Base-by-base conservation (phyloP, 2,329 filamentous ascomycete species). In the Piedraia hortae region DNA sequence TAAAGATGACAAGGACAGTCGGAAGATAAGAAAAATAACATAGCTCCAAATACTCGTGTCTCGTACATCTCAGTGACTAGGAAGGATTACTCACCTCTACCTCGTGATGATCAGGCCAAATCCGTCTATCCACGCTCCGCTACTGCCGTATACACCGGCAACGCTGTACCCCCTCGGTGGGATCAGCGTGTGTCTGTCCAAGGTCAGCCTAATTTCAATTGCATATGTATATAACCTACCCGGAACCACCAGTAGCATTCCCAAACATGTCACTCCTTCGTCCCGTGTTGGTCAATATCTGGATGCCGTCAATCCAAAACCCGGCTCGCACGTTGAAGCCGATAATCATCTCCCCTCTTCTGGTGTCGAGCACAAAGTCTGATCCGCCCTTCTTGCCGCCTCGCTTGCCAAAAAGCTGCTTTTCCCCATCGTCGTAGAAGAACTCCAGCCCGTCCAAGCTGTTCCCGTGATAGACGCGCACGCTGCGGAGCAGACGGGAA, bases 361-460 rank as follows among this genome's bases (percentile, higher is more conserved):
- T 63, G 15, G 74, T 67, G 45, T 93, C 80, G 34, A 93, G 55
- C 9, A 71, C 57, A 47, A 90, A 89, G 20, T 65, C 59, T 36
- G 71, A 66, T 2, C 69, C 68, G 3, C 63, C 64, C 12, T 57
- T 47, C 30, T 68, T 68, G 5, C 69, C 72, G 7, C 70, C 71
- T 24, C 59, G 56, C 37, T 75, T 80, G 18, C 85, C 85, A 50
- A 97, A 88, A 3, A 91, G 44, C 40, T 91, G 77, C 24, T 56
- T 70, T 1, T 73, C 70, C 9, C 62, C 59, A 42, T 93, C 78
- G 37, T 93, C 82, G 39, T 90, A 93, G 27, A 73, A 56, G 44
- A 97, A 93, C 42, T 93, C 82, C 10, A 97, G 45, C 1, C 85
- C 85, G 41, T 89, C 71, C 7, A 93, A 40, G 3, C 69, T 69